phyloP scores from a whole-genome alignment of 257 asterid species.

The Verbascum thapsus region DNA sequence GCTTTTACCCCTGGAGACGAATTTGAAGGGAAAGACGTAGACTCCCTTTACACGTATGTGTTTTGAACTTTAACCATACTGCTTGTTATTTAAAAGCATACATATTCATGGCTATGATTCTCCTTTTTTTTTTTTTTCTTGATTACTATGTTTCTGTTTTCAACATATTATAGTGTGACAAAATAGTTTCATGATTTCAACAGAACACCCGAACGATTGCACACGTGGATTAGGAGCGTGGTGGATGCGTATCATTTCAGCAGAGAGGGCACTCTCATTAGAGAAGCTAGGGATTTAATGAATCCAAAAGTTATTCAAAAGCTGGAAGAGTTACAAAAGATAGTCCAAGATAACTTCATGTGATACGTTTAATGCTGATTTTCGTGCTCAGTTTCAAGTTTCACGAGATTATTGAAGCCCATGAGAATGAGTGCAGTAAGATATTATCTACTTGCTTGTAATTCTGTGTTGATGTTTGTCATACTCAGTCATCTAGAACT shows the following conservation, averaged over 20 bases:
- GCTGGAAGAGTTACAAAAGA: constrained; percentile 65
- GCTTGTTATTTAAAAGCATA: neutral
- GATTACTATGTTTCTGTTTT: neutral
- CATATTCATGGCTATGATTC: neutral
- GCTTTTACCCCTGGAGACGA: constrained; percentile 97
- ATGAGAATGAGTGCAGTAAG: neutral
- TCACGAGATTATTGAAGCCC: neutral
- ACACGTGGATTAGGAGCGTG: constrained; percentile 62
- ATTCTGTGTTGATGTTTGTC: too few relatives aligned
- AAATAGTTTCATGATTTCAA: neutral
- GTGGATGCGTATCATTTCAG: constrained; percentile 82
- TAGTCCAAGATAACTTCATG: constrained; percentile 77
- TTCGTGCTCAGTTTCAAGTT: neutral
- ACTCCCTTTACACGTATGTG: constrained; percentile 78
- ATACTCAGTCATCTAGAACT: too few relatives aligned
- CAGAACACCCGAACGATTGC: constrained; percentile 84
- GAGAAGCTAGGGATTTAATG: constrained; percentile 87
- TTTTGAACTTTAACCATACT: constrained; percentile 21
- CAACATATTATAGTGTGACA: neutral
- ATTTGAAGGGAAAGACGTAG: constrained; percentile 71
- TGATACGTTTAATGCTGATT: constrained; percentile 44
- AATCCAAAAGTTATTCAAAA: constrained; percentile 65
- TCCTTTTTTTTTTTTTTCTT: neutral
- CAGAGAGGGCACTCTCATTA: constrained; percentile 74
- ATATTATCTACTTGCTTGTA: too few relatives aligned